A percentile compares a stretch with the other conserved stretches of the same genome.
Evolutionary conservation across 2,329 filamentous ascomycete species (phyloP).

Genomic region (Alternaria conjuncta): DNA sequence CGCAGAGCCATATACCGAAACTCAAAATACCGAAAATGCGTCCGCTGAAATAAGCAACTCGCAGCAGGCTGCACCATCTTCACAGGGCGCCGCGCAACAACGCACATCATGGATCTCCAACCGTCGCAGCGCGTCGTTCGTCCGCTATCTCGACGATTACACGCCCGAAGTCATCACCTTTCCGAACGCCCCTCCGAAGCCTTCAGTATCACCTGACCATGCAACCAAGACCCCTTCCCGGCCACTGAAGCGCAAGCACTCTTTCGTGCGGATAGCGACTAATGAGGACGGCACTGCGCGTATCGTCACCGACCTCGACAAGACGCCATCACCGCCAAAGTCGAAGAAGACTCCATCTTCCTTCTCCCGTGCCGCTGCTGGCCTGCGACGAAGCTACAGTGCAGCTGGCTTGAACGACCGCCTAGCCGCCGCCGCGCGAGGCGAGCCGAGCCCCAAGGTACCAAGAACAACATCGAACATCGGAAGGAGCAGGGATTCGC

Average conservation of each 20-base stretch:
- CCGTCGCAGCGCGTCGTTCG: constrained; percentile 52
- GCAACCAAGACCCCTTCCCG: constrained; percentile 53
- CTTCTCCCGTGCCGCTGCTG: constrained; percentile 52
- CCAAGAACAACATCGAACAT: constrained; percentile 62
- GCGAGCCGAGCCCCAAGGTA: constrained; percentile 42
- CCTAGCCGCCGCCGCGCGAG: constrained; percentile 34
- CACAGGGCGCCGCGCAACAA: constrained; percentile 40
- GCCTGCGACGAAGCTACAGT: constrained; percentile 74
- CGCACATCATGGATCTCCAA: constrained; percentile 54
- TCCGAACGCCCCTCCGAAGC: constrained; percentile 29
- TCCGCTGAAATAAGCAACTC: constrained; percentile 38
- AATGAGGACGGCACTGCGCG: constrained; percentile 92
- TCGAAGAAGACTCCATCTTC: constrained; percentile 56
- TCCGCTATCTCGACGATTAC: constrained; percentile 44
- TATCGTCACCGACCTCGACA: constrained; percentile 72
- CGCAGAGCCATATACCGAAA: constrained; percentile 30
- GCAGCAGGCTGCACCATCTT: constrained; percentile 39
- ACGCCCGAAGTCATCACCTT: constrained; percentile 40
- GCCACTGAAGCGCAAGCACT: constrained; percentile 49
- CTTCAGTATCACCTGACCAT: constrained; percentile 51
- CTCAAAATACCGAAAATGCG: constrained; percentile 29
- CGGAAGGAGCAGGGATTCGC: constrained; percentile 82
- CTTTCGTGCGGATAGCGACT: constrained; percentile 76
- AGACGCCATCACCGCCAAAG: constrained; percentile 71
- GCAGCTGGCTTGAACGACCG: constrained; percentile 58